Evolutionary conservation across 2,329 filamentous ascomycete genomes (phyloP), one percentile per base, ranked within the genome.

Genomic region (Dothideomycetes sp.): DNA sequence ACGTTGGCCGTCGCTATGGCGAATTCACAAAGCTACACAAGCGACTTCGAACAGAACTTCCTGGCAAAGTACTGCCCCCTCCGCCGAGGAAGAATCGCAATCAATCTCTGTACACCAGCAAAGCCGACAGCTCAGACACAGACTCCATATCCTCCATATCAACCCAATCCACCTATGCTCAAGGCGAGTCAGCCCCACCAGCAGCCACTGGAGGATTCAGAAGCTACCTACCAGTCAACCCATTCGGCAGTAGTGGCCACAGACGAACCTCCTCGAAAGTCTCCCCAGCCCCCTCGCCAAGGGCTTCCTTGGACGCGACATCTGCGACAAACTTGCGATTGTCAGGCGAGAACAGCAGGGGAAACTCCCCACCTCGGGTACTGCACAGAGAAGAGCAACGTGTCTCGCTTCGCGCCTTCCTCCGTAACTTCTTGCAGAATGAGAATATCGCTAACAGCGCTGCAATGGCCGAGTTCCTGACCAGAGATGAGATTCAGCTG

Each of bases 1-100:
- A 85, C 54, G 73, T 96, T 38, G 86, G 81, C 12, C 77, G 87
- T 44, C 74, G 89, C 49, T 98, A 94, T 58, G 84, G 88, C 22
- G 86, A 94, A 50, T 98, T 98, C 56, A 72, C 68, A 18, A 77
- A 75, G 47, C 69, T 98, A 44, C 80, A 93, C 59, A 89, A 82
- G 60, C 74, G 74, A 47, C 62, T 98, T 44, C 79, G 84, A 27
- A 76, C 79, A 10, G 91, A 98, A 61, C 70, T 96, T 39, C 91
- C 91, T 0, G 91, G 91, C 14, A 94, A 93, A 53, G 75, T 94
- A 4, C 69, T 98, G 3, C 84, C 88, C 9, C 77, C 86, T 1
- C 65, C 96, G 36, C 91, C 91, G 1, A 81, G 81, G 56, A 96
- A 96, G 73, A 95, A 95, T 61, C 94, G 89, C 61, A 75, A 79